These are phyloP conservation scores for Vigna unguiculata DNA, from an alignment of 306 rosid species.

Conservation along the genomic window DNA sequence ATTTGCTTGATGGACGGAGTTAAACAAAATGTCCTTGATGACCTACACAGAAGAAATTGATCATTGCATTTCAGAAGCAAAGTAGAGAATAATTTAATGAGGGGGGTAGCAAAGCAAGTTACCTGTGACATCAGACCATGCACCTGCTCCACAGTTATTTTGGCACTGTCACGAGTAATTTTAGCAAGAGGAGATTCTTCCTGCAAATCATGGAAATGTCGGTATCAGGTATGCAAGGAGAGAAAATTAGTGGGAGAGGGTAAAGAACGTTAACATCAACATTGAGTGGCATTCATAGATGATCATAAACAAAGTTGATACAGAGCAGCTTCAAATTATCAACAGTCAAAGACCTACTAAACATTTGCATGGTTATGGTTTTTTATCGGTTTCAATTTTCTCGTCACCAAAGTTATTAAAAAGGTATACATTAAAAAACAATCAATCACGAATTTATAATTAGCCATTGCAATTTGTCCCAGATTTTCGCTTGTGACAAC, in stretches of 20 bases:
- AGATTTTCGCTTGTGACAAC: not conserved
- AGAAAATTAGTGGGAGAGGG: not conserved
- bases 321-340: constrained; percentile 12
- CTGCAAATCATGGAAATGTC: constrained; percentile 59
- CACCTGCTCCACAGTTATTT: constrained; percentile 96
- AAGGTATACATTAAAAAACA: not conserved
- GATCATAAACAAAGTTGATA: constrained; percentile 34
- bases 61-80: constrained; percentile 24
- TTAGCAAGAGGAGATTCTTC: constrained; percentile 92
- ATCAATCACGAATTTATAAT: not conserved
- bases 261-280: not conserved
- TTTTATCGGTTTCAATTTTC: not conserved
- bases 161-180: constrained; percentile 92
- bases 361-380: constrained; percentile 21
- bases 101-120: constrained; percentile 13
- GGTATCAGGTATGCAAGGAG: constrained; percentile 5
- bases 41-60: constrained; percentile 59
- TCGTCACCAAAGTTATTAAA: not conserved
- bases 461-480: not conserved
- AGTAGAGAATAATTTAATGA: not conserved
- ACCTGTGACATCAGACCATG: constrained; percentile 99
- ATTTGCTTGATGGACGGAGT: constrained; percentile 77
- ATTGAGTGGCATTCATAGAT: constrained; percentile 1
- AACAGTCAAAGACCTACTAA: not conserved
- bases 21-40: constrained; percentile 90